Conservation (phyloP, 208 protist species). For the Trypanosoma congolense region DNA sequence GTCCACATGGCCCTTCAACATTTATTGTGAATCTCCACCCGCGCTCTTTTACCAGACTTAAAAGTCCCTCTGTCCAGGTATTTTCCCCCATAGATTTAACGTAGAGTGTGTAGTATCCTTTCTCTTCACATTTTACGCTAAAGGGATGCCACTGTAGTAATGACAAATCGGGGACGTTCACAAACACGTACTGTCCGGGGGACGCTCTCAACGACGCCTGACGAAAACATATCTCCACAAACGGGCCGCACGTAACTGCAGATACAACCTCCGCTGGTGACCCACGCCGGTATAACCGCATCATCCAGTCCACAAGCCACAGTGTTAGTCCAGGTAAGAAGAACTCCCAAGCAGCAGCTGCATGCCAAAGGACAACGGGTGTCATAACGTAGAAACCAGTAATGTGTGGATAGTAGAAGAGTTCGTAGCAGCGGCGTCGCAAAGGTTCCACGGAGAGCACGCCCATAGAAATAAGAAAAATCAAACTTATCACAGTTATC, state of each 20-base stretch:
- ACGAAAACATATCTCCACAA: slow-evolving; percentile 12
- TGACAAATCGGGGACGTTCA: slow-evolving; percentile 52
- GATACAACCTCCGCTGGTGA: slow-evolving; percentile 18
- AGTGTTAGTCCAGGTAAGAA: slow-evolving; percentile 47
- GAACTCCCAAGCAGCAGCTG: slow-evolving; percentile 54
- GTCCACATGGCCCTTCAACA: slow-evolving; percentile 46
- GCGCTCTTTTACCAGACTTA: slow-evolving; percentile 17
- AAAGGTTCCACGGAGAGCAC: slow-evolving; percentile 36
- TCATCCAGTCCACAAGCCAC: slow-evolving; percentile 43
- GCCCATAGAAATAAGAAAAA: slow-evolving; percentile 46
- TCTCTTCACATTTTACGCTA: slow-evolving; percentile 26
- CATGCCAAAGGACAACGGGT: slow-evolving; percentile 46
- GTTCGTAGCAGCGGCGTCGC: slow-evolving; percentile 49
- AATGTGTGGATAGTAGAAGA: slow-evolving; percentile 72
- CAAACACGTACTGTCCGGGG: slow-evolving; percentile 37
- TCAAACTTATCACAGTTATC: slow-evolving; percentile 31
- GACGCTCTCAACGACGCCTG: slow-evolving; percentile 9
- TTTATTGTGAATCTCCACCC: slow-evolving; percentile 25
- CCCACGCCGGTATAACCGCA: slow-evolving; percentile 37
- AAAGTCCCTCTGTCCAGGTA: slow-evolving; percentile 40
- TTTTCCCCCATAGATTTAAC: slow-evolving; percentile 48
- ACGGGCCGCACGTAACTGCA: slow-evolving; percentile 3
- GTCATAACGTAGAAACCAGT: slow-evolving; percentile 38
- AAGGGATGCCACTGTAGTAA: slow-evolving; percentile 70
- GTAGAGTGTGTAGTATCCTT: slow-evolving; percentile 22